phyloP scores from a whole-genome alignment of 2,329 filamentous ascomycete genomes.

The Aspergillus hiratsukae region DNA sequence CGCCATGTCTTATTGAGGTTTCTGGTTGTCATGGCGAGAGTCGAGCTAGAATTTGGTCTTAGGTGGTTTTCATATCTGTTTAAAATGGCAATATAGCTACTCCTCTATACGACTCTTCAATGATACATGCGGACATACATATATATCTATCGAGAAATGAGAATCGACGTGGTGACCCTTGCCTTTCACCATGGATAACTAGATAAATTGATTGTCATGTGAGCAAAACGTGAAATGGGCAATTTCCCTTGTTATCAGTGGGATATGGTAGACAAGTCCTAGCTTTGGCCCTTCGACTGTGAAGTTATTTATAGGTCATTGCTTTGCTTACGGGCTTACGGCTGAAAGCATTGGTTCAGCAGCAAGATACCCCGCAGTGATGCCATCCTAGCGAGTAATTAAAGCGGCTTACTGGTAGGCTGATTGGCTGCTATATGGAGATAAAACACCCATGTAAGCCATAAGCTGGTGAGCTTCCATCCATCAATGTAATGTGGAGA shows the following conservation, averaged over 20 bases:
- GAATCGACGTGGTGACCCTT: not conserved
- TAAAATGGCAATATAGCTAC: no score
- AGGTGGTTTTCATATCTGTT: no score
- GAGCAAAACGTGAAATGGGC: not conserved
- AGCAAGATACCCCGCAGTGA: not conserved
- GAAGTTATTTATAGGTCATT: not conserved
- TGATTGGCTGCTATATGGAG: no score
- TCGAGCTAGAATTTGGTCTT: not conserved
- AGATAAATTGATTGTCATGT: not conserved
- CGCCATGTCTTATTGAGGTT: not conserved
- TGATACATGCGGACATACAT: no score
- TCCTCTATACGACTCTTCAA: no score
- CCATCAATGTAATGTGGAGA: not conserved
- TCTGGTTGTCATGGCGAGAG: not conserved
- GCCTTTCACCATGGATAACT: not conserved
- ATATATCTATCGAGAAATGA: no score
- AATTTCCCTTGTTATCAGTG: no score
- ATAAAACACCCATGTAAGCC: not conserved
- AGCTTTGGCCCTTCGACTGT: not conserved
- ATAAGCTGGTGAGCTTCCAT: no score
- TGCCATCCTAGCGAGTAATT: no score
- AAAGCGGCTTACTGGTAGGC: no score
- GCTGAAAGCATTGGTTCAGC: not conserved
- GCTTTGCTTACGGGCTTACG: no score
- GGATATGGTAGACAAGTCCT: not conserved